These are phyloP conservation scores for Aspergillus asperescens DNA, from an alignment of 495 filamentous ascomycete species.

Conservation along the genomic window DNA sequence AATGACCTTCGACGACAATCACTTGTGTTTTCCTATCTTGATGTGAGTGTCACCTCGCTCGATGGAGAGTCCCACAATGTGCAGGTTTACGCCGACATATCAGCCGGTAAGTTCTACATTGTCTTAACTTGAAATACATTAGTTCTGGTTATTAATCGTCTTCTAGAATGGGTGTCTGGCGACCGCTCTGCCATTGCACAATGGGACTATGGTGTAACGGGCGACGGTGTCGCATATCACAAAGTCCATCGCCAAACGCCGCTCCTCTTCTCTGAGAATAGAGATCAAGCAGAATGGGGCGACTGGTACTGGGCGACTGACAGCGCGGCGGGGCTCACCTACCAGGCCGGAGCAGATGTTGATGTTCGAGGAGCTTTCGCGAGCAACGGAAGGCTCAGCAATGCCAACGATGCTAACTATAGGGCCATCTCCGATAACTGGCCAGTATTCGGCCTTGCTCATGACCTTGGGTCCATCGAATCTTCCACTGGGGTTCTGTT, in stretches of 20 bases:
- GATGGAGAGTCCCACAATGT: slow-evolving; percentile 52
- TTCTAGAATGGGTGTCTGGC: slow-evolving; percentile 53
- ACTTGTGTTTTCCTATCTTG: slow-evolving; percentile 51
- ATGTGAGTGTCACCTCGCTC: slow-evolving; percentile 47
- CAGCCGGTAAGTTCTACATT: slow-evolving; percentile 43
- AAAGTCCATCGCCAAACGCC: slow-evolving; percentile 49
- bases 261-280: slow-evolving; percentile 47
- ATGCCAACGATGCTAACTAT: slow-evolving; percentile 46
- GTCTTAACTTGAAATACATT: not conserved
- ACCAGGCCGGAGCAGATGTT: slow-evolving; percentile 46
- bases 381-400: slow-evolving; percentile 37
- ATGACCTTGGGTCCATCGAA: slow-evolving; percentile 45
- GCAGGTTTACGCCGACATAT: slow-evolving; percentile 56
- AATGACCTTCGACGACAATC: slow-evolving; percentile 51
- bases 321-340: slow-evolving; percentile 30
- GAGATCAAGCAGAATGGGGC: slow-evolving; percentile 56
- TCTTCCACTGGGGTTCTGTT: slow-evolving; percentile 41
- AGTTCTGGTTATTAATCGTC: slow-evolving; percentile 6
- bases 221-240: slow-evolving; percentile 47
- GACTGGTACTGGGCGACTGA: slow-evolving; percentile 55
- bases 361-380: slow-evolving; percentile 47
- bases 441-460: slow-evolving; percentile 53
- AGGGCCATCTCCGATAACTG: slow-evolving; percentile 47
- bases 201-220: slow-evolving; percentile 49
- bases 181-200: slow-evolving; percentile 44